Base-by-base conservation (phyloP, 495 filamentous ascomycete species). In the Daldinia childiae region DNA sequence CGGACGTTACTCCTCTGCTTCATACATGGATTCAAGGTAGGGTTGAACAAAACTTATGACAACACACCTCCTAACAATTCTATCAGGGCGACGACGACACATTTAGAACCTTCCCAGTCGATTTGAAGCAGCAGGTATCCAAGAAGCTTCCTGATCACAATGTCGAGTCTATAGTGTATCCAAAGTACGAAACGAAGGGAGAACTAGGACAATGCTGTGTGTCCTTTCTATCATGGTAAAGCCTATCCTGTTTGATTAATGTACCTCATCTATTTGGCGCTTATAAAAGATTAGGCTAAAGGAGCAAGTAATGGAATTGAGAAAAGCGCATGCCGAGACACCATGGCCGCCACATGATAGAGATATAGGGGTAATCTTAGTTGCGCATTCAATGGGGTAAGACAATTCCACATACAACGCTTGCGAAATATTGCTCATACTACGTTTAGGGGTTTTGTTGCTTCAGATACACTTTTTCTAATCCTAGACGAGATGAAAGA, bases 1-100 rank as follows among this genome's bases (percentile, higher is more conserved):
- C 94, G 91, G 70, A 96, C 92, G 14, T 79, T 98, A 8, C 81
- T 98, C 0, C 84, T 98, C 12, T 93, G 92, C 76, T 97, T 97
- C 80, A 90, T 98, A 48, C 95, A 98, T 74, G 95, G 95, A 12
- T 98, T 98, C 84, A 97, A 97, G 88, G 93, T 93, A 75, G 56
- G 52, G 5, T 52, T 32, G 4, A 52, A 38, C 29, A 17, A 14
- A 17, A 26, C 9, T 17, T 39, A 32, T 24, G 41, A n/a, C 14
- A 19, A 21, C 55, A 32, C 4, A 19, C 24, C 17, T 14, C 4
- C 56, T 64, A 30, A 62, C 48, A 48, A 5, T 17, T 5, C 39
- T 14, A 34, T 27, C 72, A 97, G 93, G 95, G 95, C 29, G 88
- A 87, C 67, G 93, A 97, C 76, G 88, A 94, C 77, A 99, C 95